Evolutionary conservation across 129 eudicot genomes (phyloP).

Genomic region (Heracleum sosnowskyi): DNA sequence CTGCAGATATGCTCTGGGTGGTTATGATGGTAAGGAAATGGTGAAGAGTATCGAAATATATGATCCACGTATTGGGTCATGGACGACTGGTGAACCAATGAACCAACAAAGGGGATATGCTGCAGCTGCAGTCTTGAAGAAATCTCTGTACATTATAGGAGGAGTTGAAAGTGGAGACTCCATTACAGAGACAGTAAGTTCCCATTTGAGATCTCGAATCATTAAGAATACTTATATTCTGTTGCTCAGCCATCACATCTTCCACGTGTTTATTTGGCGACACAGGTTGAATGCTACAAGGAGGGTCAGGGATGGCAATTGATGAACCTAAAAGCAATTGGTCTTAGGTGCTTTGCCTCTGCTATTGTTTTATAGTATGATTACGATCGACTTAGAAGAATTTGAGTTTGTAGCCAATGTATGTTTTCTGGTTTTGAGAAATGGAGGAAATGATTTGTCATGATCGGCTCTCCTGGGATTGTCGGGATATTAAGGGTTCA

Average conservation of each 20-base stretch:
- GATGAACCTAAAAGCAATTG: constrained; percentile 33
- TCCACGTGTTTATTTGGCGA: neutral
- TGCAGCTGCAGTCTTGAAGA: constrained; percentile 45
- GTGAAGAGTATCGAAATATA: constrained; percentile 47
- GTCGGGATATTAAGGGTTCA: too few species aligned
- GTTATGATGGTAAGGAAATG: constrained; percentile 61
- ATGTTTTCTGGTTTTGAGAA: neutral
- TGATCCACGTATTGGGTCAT: constrained; percentile 63
- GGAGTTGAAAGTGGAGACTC: constrained; percentile 32
- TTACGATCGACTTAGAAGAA: neutral
- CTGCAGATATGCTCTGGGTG: constrained; percentile 66
- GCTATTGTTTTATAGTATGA: constrained; percentile 38
- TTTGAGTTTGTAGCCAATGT: neutral
- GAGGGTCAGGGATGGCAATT: constrained; percentile 65
- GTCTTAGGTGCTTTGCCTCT: constrained; percentile 55
- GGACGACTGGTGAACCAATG: constrained; percentile 73
- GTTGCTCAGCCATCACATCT: neutral
- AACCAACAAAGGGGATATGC: constrained; percentile 48
- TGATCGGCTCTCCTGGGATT: neutral
- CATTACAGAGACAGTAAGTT: constrained; percentile 44
- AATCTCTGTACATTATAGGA: constrained; percentile 51
- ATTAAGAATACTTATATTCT: too few species aligned
- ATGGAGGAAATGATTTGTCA: neutral
- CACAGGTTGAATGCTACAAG: constrained; percentile 76
- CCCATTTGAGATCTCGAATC: neutral